These are phyloP conservation scores for Heterobasidion parviporum DNA, from an alignment of 1,284 basidiomycete genomes.

Conservation along the genomic window DNA sequence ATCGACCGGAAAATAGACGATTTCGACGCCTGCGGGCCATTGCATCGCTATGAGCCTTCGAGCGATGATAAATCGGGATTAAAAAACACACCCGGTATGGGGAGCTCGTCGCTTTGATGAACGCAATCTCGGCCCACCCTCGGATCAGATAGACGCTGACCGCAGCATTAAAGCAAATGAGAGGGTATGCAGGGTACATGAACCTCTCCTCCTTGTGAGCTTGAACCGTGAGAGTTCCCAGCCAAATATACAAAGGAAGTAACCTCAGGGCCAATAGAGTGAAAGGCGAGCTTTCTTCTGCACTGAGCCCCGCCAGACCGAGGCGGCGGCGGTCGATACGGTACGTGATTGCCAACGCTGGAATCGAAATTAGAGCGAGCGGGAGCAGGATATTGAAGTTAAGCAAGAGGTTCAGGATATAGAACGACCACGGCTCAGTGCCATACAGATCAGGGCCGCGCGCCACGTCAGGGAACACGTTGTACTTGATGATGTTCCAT, in stretches of 20 bases:
- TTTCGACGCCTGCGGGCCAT: constrained; percentile 56
- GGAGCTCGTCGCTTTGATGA: constrained; percentile 69
- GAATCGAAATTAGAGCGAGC: constrained; percentile 75
- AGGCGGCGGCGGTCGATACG: constrained; percentile 72
- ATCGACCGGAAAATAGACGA: constrained; percentile 70
- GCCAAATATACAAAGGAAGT: constrained; percentile 86
- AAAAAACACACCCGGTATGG: constrained; percentile 62
- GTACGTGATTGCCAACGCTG: constrained; percentile 74
- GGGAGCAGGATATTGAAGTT: constrained; percentile 89
- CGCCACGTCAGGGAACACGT: constrained; percentile 73
- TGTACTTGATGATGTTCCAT: constrained; percentile 93
- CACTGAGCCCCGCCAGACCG: constrained; percentile 46
- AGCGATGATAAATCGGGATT: not conserved
- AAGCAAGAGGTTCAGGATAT: constrained; percentile 79
- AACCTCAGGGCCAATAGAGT: constrained; percentile 71
- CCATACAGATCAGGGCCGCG: constrained; percentile 92
- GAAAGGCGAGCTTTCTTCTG: constrained; percentile 69
- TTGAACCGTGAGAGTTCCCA: constrained; percentile 72
- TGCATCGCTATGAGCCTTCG: not conserved
- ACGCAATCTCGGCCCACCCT: constrained; percentile 80
- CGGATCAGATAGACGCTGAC: constrained; percentile 76
- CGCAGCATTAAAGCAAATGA: constrained; percentile 92
- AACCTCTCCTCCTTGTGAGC: constrained; percentile 98
- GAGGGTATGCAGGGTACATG: constrained; percentile 91
- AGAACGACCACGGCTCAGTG: constrained; percentile 81